Evolutionary conservation across 1,139 yeast genomes (phyloP).

Genomic region (Yamadazyma songkhlaensis): DNA sequence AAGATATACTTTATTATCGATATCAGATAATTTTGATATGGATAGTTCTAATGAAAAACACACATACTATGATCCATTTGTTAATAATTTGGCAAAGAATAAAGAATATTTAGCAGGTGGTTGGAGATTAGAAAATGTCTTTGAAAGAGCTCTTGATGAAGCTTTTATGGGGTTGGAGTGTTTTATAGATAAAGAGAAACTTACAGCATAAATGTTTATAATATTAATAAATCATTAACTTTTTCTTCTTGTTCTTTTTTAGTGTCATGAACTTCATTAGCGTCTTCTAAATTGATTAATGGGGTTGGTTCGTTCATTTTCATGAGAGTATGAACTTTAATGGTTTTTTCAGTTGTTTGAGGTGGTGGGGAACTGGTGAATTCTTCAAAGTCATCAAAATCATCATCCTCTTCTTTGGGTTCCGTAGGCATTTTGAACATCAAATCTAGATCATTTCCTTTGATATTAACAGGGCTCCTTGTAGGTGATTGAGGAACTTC

Average conservation of each 20-base stretch:
- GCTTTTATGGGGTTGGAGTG: slow-evolving; percentile 92
- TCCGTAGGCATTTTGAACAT: slow-evolving; percentile 8
- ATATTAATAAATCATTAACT: slow-evolving; percentile 8
- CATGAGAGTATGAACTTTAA: slow-evolving; percentile 12
- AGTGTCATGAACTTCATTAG: not conserved
- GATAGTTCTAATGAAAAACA: slow-evolving; percentile 56
- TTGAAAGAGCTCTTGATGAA: slow-evolving; percentile 75
- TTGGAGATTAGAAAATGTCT: slow-evolving; percentile 67
- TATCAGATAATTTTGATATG: slow-evolving; percentile 33
- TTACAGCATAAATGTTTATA: slow-evolving; percentile 4
- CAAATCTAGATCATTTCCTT: slow-evolving; percentile 11
- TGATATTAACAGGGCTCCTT: slow-evolving; percentile 4
- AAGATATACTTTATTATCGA: slow-evolving; percentile 31
- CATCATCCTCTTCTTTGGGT: slow-evolving; percentile 4
- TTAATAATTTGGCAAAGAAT: slow-evolving; percentile 56
- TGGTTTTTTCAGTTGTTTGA: slow-evolving; percentile 8
- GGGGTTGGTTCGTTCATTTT: slow-evolving; percentile 15
- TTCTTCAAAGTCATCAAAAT: slow-evolving; percentile 18
- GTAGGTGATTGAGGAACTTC: slow-evolving; percentile 1
- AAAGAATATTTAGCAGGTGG: slow-evolving; percentile 84
- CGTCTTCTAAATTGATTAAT: slow-evolving; percentile 11
- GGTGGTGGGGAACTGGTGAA: slow-evolving; percentile 17
- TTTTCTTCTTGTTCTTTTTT: not conserved
- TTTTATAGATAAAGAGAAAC: slow-evolving; percentile 65
- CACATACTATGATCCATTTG: slow-evolving; percentile 46